A percentile compares a stretch with the other conserved stretches of the same genome.
These are phyloP conservation scores for Pythium coloratum DNA, from an alignment of 352 stramenopile species.

Conservation along the genomic window DNA sequence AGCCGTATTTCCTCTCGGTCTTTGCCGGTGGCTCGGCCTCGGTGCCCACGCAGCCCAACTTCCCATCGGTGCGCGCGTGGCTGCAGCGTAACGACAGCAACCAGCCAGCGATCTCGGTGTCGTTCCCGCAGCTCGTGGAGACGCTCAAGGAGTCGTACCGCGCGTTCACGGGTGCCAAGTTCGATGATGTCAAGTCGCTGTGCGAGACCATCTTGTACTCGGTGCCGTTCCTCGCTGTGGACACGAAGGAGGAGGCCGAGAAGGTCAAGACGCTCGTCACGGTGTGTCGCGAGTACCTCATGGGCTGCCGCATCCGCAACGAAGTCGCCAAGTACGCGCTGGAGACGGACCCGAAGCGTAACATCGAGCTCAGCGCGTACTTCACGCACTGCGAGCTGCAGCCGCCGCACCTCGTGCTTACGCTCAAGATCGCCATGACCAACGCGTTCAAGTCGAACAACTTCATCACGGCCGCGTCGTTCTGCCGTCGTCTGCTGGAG, in stretches of 20 bases:
- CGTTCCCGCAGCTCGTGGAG: conserved; percentile 90
- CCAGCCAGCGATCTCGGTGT: conserved; percentile 89
- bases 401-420: conserved; percentile 96
- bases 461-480: conserved; percentile 98
- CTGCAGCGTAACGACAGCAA: conserved; percentile 87
- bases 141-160: conserved; percentile 95
- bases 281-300: conserved; percentile 97
- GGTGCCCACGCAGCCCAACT: conserved; percentile 82
- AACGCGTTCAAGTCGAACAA: conserved; percentile 99
- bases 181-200: conserved; percentile 93
- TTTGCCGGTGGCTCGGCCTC: conserved; percentile 81
- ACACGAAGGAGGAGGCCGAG: conserved; percentile 90
- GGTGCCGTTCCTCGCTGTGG: conserved; percentile 95
- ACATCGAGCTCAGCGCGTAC: conserved; percentile 98
- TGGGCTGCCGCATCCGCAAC: conserved; percentile 95
- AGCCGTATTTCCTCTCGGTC: conserved; percentile 86
- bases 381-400: conserved; percentile 99
- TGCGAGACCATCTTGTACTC: conserved; percentile 93
- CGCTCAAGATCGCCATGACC: conserved; percentile 99
- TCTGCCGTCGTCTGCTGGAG: conserved; percentile 98
- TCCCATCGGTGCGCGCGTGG: conserved; percentile 71
- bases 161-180: conserved; percentile 97
- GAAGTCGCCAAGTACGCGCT: conserved; percentile 70
- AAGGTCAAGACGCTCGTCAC: conserved; percentile 95
- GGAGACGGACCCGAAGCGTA: conserved; percentile 81